Evolutionary conservation across 83 land plant species (phyloP).

Genomic region (Diphasiastrum complanatum): DNA sequence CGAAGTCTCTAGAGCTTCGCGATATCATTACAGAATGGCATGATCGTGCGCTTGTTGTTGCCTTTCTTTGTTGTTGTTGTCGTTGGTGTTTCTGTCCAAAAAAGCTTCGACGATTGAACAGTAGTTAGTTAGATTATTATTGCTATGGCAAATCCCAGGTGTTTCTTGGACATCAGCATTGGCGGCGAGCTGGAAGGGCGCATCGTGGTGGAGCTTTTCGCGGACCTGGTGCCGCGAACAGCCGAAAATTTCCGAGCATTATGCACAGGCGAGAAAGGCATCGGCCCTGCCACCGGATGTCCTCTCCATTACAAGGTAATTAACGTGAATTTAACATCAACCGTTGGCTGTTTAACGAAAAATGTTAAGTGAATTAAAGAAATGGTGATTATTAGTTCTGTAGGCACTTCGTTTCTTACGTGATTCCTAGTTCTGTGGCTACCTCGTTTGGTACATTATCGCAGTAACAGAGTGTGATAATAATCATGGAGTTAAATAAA

Average conservation of each 20-base stretch:
- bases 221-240: conserved; percentile 21
- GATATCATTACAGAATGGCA: no score
- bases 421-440: no score
- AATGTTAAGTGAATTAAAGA: neutral
- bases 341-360: neutral
- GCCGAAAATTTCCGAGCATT: conserved; percentile 23
- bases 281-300: conserved; percentile 5
- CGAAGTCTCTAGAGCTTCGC: no score
- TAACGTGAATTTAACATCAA: neutral
- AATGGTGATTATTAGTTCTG: neutral
- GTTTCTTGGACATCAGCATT: conserved; percentile 26
- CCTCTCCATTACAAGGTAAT: conserved; percentile 21
- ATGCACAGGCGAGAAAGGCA: conserved; percentile 21
- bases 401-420: conserved; percentile 17
- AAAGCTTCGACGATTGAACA: no score
- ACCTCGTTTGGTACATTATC: no score
- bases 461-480: no score
- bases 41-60: no score
- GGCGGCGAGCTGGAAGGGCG: conserved; percentile 29
- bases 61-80: no score
- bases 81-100: no score
- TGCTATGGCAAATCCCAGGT: conserved; percentile 19
- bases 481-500: no score
- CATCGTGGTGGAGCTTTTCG: conserved; percentile 23
- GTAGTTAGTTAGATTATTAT: no score